Base-by-base conservation (phyloP, 208 protist species). In the Leishmania braziliensis region DNA sequence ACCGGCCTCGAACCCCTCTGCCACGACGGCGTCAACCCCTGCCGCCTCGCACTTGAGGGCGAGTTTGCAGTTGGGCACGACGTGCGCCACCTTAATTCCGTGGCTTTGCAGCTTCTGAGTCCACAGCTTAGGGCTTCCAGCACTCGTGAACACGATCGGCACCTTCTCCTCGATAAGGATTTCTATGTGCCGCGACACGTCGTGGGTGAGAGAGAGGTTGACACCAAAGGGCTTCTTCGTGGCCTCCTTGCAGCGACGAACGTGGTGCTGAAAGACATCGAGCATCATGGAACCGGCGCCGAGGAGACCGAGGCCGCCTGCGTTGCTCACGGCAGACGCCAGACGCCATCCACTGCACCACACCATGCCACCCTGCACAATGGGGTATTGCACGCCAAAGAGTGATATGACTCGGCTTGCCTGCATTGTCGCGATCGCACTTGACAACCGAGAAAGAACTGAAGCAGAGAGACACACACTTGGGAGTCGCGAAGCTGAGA, bases 141-240 rank as follows among this genome's bases (percentile, higher is more conserved):
- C 94, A 46, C 92, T 94, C n/a, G 94, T 97, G 84, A 96, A 95
- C 46, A 97, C 94, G 68, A 97, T 83, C 8, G 92, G 90, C 14
- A 97, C 85, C 66, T 93, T 93, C 82, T 97, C 87, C 63, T 96
- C 92, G n/a, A 97, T 86, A 68, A 97, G 76, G 78, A 86, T 85
- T 16, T 91, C 74, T 50, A 94, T 90, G 83, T 89, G 90, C 50
- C 73, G 74, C 29, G 80, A 56, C 39, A 89, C 86, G 43, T 93
- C 85, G 3, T 75, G 51, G 53, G n/a, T 76, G 29, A 94, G 86
- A 10, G 91, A 78, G 63, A 97, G 60, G 84, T 97, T 97, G 53
- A 97, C 94, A 51, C 91, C 94, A 51, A 96, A 96, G 23, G 93
- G 92, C 79, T 95, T 96, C 76, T 69, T 36, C 36, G 82, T 69